Percentiles rank a stretch among this genome's conserved stretches.
phyloP scores from a whole-genome alignment of 805 yeast genomes.

The Wickerhamiella sorbophila region DNA sequence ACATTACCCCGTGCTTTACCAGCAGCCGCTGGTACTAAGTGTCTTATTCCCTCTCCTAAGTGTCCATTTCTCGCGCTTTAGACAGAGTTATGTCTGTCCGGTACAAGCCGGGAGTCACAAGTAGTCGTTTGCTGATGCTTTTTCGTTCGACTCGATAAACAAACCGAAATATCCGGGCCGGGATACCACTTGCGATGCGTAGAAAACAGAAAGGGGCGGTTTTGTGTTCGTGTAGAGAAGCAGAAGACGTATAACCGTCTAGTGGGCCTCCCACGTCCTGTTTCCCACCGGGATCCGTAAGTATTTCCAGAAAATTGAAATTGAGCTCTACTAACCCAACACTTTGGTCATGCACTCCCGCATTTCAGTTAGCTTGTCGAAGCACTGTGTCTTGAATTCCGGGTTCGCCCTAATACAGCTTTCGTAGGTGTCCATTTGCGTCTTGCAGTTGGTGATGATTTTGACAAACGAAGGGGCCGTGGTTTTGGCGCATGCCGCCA shows the following conservation, averaged over 20 bases:
- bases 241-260: neutral
- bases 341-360: constrained; percentile 41
- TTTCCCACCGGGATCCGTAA: neutral
- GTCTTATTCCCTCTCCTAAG: too few species aligned
- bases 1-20: neutral
- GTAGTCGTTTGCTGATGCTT: neutral
- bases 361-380: constrained; percentile 37
- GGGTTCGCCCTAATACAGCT: constrained; percentile 40
- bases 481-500: constrained; percentile 48
- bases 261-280: neutral
- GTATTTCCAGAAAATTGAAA: neutral
- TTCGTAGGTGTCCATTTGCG: constrained; percentile 47
- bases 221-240: neutral
- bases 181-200: neutral
- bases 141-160: neutral
- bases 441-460: constrained; percentile 49
- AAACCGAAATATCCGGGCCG: neutral
- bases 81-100: neutral
- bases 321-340: neutral
- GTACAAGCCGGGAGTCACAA: neutral
- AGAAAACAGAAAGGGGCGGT: too few species aligned
- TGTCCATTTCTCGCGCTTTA: neutral
- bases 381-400: constrained; percentile 38
- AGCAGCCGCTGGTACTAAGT: neutral
- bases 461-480: constrained; percentile 58